Evolutionary conservation across 1,284 basidiomycete species (phyloP), one percentile per base, ranked within the genome.

Genomic region (Dichomitus squalens): DNA sequence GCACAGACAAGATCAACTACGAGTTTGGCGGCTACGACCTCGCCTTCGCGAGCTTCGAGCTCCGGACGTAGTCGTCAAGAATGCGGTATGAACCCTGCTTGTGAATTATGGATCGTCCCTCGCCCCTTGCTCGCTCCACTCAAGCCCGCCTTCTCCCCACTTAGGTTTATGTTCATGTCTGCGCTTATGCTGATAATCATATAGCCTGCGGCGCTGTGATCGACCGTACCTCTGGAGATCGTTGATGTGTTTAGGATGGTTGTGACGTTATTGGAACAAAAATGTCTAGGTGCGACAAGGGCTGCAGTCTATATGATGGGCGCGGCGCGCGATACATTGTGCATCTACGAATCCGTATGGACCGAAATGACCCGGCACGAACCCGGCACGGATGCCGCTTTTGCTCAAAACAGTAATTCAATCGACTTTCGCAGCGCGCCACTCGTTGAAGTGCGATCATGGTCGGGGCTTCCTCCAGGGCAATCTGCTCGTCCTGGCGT

Each of bases 1-100:
- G 95, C 64, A 96, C 92, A 55, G 96, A 98, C 77, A 92, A 97
- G 73, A 99, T 99, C 73, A 93, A 96, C 70, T 99, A 99, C 79
- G 95, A 97, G 74, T 96, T 98, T 72, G 93, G 93, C 52, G 93
- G 92, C 51, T 99, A 98, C 73, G 93, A 96, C 73, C 80, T 98
- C 61, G 92, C 95, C 35, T 98, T 95, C 72, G 91, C 92, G 34
- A 95, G 88, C 72, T 96, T 95, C 73, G 92, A 95, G 71, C 64
- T 77, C 33, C 66, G 67, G 39, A 57, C 57, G 41, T 61, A 54
- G 16, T 34, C 50, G 38, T 51, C 49, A 41, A 27, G 58, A 52
- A 21, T 31, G 35, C 38, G 34, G 9, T n/a, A 7, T 29, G 9
- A 4, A 36, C 9, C 20, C 46, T 38, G 16, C 27, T 34, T 50